Evolutionary conservation across 2,329 filamentous ascomycete genomes (phyloP).

Genomic region (Trichoderma sp.): DNA sequence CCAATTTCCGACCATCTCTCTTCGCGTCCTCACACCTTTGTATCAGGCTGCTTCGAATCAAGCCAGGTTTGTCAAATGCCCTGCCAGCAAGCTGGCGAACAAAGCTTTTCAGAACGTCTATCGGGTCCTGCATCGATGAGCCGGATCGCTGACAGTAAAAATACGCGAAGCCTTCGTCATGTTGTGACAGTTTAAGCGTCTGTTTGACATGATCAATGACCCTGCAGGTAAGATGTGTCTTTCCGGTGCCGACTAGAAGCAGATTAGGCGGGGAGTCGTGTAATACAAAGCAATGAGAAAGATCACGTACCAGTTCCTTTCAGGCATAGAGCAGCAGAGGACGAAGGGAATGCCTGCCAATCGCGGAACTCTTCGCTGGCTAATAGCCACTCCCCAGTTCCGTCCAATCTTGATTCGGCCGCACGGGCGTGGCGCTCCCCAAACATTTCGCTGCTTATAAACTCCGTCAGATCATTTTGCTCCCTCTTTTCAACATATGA

Average conservation of each 20-base stretch:
- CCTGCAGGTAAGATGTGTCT: constrained; percentile 23
- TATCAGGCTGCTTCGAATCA: neutral
- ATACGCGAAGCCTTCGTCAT: constrained; percentile 29
- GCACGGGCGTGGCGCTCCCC: constrained; percentile 2
- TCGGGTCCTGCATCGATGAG: constrained; percentile 24
- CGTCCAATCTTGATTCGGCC: neutral
- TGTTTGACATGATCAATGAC: constrained; percentile 5
- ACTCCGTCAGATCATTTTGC: neutral
- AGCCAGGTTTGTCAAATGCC: neutral
- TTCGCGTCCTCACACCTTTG: constrained; percentile 14
- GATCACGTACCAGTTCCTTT: constrained; percentile 18
- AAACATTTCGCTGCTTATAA: constrained; percentile 13
- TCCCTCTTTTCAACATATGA: neutral
- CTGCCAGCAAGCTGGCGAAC: constrained; percentile 29
- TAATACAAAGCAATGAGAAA: too few species aligned
- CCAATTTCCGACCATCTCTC: constrained; percentile 8
- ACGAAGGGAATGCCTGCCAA: constrained; percentile 4
- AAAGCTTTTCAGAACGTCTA: constrained; percentile 28
- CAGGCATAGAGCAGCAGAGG: constrained; percentile 13
- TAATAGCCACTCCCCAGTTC: constrained; percentile 14
- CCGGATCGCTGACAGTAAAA: constrained; percentile 32
- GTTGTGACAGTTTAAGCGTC: neutral
- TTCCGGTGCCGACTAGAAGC: constrained; percentile 8
- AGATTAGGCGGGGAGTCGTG: neutral
- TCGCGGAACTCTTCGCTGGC: neutral